These are phyloP conservation scores for Pyrrhoderma noxium DNA, from an alignment of 1,284 basidiomycete genomes.

Conservation along the genomic window DNA sequence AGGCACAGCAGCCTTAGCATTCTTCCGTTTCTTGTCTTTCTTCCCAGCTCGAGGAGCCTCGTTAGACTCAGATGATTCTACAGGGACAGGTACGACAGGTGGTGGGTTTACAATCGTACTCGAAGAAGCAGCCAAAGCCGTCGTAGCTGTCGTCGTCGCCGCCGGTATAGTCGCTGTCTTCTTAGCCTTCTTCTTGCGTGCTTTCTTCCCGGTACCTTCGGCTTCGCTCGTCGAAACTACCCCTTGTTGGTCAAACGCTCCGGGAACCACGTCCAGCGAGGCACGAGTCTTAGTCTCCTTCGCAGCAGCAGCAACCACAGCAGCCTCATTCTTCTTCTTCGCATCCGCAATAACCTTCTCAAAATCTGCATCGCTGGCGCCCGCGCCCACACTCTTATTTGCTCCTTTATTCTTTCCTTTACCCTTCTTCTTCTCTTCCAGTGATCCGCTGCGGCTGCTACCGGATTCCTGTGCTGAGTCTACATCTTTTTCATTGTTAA, in stretches of 20 bases:
- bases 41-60: conserved; percentile 12
- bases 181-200: conserved; percentile 16
- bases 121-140: background rate
- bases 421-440: conserved; percentile 37
- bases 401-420: conserved; percentile 31
- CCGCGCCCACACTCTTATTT: conserved; percentile 28
- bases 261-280: conserved; percentile 39
- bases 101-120: conserved; percentile 2
- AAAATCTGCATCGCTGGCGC: conserved; percentile 16
- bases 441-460: conserved; percentile 17
- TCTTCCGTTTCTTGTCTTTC: conserved; percentile 19
- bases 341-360: conserved; percentile 15
- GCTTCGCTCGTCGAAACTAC: conserved; percentile 20
- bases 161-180: conserved; percentile 10
- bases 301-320: conserved; percentile 18
- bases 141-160: conserved; percentile 10
- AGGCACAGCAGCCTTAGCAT: background rate
- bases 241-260: conserved; percentile 30
- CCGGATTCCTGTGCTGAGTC: conserved; percentile 5
- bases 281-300: conserved; percentile 23
- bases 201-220: conserved; percentile 16
- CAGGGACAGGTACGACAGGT: background rate
- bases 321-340: conserved; percentile 16
- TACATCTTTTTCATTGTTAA: background rate
- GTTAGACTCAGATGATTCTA: background rate